phyloP scores from a whole-genome alignment of 2,329 filamentous ascomycete genomes.

The Graphilbum fragrans region DNA sequence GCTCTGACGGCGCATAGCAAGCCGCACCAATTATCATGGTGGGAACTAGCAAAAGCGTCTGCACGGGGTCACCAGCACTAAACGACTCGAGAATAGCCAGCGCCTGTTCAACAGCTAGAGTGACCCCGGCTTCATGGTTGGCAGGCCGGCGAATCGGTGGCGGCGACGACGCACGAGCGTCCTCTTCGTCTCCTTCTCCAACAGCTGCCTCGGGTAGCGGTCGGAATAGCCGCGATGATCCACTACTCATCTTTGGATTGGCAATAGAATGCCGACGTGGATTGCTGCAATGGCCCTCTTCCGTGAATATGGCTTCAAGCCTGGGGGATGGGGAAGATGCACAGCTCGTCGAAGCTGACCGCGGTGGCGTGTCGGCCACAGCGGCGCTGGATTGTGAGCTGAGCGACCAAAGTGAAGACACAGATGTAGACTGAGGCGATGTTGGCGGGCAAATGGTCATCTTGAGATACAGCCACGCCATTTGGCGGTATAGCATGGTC shows the following conservation, averaged over 20 bases:
- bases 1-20: conserved; percentile 39
- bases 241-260: conserved; percentile 9
- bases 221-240: not conserved
- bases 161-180: conserved; percentile 21
- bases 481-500: conserved; percentile 49
- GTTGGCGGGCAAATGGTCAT: conserved; percentile 47
- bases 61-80: conserved; percentile 42
- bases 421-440: conserved; percentile 8
- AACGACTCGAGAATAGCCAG: conserved; percentile 42
- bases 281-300: conserved; percentile 1
- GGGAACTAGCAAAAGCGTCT: conserved; percentile 48
- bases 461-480: conserved; percentile 54
- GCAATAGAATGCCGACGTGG: conserved; percentile 14
- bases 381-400: conserved; percentile 5
- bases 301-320: conserved; percentile 5
- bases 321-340: conserved; percentile 19
- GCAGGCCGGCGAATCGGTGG: conserved; percentile 33
- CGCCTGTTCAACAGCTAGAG: conserved; percentile 42
- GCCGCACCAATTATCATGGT: conserved; percentile 50
- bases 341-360: conserved; percentile 19
- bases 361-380: conserved; percentile 16
- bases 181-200: not conserved
- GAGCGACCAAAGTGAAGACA: conserved; percentile 4
- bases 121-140: conserved; percentile 38
- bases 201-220: not conserved